Evolutionary conservation across 352 stramenopile species (phyloP).

Genomic region (Albugo laibachii): DNA sequence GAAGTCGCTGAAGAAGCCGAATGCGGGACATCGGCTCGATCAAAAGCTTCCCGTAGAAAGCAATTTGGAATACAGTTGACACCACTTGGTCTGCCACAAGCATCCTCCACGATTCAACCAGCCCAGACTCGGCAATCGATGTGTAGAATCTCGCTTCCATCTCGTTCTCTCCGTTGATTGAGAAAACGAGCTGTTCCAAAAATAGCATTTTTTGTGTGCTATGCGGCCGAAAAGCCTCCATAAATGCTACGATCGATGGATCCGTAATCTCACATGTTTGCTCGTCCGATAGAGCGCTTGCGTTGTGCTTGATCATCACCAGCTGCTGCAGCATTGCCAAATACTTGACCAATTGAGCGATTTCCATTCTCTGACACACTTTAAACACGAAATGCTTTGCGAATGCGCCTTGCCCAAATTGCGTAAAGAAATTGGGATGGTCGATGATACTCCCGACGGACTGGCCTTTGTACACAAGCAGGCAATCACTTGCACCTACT

Average conservation of each 20-base stretch:
- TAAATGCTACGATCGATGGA: not conserved
- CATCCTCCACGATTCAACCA: not conserved
- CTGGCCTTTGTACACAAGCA: constrained; percentile 68
- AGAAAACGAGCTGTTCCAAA: not conserved
- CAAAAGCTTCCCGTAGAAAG: constrained; percentile 60
- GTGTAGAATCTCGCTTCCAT: not conserved
- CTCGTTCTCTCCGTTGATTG: not conserved
- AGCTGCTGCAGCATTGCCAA: constrained; percentile 23
- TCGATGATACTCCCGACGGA: constrained; percentile 58
- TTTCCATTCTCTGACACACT: constrained; percentile 21
- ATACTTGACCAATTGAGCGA: constrained; percentile 27
- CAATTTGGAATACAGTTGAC: constrained; percentile 34
- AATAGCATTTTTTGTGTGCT: not conserved
- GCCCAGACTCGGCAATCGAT: not conserved
- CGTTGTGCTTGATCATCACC: not conserved
- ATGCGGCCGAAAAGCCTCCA: not conserved
- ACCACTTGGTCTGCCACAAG: constrained; percentile 6
- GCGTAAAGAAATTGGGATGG: constrained; percentile 51
- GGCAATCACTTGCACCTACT: constrained; percentile 24
- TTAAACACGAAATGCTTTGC: constrained; percentile 52
- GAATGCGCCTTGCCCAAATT: constrained; percentile 39
- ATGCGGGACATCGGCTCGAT: constrained; percentile 26
- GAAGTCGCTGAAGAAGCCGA: constrained; percentile 48
- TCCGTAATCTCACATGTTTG: not conserved
- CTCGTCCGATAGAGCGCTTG: not conserved